Percentiles rank a stretch among this genome's conserved stretches.
Evolutionary conservation across 2,329 filamentous ascomycete genomes (phyloP).

Genomic region (Plectosphaerella plurivora): DNA sequence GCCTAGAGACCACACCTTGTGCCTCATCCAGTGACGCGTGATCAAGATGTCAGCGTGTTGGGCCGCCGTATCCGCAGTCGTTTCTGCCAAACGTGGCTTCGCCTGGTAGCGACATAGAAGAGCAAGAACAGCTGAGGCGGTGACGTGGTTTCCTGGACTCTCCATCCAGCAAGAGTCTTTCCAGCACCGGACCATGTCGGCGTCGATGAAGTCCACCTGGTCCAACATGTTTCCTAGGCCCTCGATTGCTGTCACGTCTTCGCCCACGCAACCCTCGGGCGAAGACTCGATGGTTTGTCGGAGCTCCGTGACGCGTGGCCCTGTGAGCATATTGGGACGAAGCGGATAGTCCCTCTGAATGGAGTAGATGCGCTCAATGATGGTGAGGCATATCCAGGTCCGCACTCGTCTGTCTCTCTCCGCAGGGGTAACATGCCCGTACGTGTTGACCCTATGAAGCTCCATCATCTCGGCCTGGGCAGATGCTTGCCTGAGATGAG

Average conservation of each 20-base stretch:
- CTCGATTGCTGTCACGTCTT: not conserved
- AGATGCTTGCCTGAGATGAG: not conserved
- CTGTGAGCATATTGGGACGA: not conserved
- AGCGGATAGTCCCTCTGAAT: not conserved
- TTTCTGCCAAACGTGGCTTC: not conserved
- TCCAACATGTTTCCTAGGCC: not conserved
- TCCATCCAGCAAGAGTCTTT: not conserved
- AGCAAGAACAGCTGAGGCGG: not conserved
- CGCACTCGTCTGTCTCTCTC: too few species aligned
- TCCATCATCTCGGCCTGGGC: not conserved
- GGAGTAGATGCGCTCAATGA: not conserved
- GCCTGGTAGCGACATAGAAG: not conserved
- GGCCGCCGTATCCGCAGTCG: not conserved
- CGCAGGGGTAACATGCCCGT: too few species aligned
- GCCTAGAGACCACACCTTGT: not conserved
- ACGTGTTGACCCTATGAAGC: not conserved
- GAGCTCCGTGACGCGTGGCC: not conserved
- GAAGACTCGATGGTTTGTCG: not conserved
- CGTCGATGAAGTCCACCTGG: slow-evolving; percentile 2
- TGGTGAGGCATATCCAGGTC: too few species aligned
- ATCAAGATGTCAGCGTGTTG: not conserved
- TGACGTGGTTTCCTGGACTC: not conserved
- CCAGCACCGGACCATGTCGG: not conserved
- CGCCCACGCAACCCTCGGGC: not conserved
- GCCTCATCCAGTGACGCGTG: not conserved